Evolutionary conservation across 1,284 basidiomycete species (phyloP), one percentile per base, ranked within the genome.

Genomic region (Trametes polyzona): DNA sequence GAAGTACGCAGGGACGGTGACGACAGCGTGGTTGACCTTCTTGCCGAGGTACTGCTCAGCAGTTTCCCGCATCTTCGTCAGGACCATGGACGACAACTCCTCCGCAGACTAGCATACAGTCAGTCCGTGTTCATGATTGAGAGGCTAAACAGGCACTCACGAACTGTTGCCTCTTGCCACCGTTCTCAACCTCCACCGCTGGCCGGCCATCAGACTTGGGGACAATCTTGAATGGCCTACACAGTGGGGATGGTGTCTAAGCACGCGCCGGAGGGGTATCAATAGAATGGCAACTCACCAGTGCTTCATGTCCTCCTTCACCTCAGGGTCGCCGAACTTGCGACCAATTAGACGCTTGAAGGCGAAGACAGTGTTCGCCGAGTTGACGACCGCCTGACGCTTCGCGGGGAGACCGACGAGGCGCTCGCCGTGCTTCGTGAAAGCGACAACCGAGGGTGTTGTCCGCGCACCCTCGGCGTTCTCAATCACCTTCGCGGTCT

Each of bases 1-100:
- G 85, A 98, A 98, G 80, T 98, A 98, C 0, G 96, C 96, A 4
- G 96, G 96, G 36, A 98, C 96, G 30, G 96, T 98, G 69, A 98
- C 82, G 67, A 98, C 96, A 53, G 86, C 85, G 53, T 89, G 86
- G 67, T 92, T 96, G 78, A 98, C 87, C 66, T 88, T 87, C 79
- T 96, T 96, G 77, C 93, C 95, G 35, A 98, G 79, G 77, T 88
- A 98, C 59, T 91, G 87, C 69, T 96, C 87, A 6, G 95, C 96
- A 48, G 96, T 99, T 71, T 96, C 93, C 74, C 88, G 90, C 94
- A 98, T 96, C 80, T 98, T 99, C 33, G 82, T 84, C 52, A 99
- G 74, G 1, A 93, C 88, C 87, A 91, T 90, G 61, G 84, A 96
- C 59, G 86, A 98, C 72, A 86, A 78, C 81, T 92, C 95, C 68